Conservation (phyloP, 2,329 filamentous ascomycete genomes). For the Knufia petricola region DNA sequence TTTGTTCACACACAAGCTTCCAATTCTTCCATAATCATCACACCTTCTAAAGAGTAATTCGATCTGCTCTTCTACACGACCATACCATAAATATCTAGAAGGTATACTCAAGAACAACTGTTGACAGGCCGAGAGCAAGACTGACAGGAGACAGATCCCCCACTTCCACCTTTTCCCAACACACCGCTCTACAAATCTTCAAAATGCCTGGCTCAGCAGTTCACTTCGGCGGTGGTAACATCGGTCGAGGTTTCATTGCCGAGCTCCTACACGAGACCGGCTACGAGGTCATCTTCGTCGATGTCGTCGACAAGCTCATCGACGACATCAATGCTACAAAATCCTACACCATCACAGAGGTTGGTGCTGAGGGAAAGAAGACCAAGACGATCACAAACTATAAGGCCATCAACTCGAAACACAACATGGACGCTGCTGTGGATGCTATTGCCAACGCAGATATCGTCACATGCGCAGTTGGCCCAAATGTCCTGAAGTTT, state of each 20-base stretch:
- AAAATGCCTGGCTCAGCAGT: slow-evolving; percentile 50
- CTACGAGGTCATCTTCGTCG: slow-evolving; percentile 92
- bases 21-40: too few relatives aligned
- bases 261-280: slow-evolving; percentile 91
- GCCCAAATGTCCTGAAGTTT: slow-evolving; percentile 91
- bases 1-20: too few relatives aligned
- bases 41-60: neutral
- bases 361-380: slow-evolving; percentile 71
- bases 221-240: slow-evolving; percentile 80
- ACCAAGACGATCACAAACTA: slow-evolving; percentile 86
- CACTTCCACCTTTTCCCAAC: neutral
- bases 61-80: neutral
- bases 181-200: neutral
- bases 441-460: slow-evolving; percentile 80
- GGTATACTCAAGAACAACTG: neutral
- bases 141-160: neutral
- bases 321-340: slow-evolving; percentile 63
- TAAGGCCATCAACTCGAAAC: slow-evolving; percentile 90
- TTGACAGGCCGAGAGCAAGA: neutral
- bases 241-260: slow-evolving; percentile 77
- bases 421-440: slow-evolving; percentile 69
- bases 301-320: slow-evolving; percentile 80
- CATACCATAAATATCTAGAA: slow-evolving; percentile 3
- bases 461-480: slow-evolving; percentile 91
- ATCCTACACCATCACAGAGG: slow-evolving; percentile 86